Base-by-base conservation (phyloP, 768 basidiomycete species). In the Termitomyces sp. region DNA sequence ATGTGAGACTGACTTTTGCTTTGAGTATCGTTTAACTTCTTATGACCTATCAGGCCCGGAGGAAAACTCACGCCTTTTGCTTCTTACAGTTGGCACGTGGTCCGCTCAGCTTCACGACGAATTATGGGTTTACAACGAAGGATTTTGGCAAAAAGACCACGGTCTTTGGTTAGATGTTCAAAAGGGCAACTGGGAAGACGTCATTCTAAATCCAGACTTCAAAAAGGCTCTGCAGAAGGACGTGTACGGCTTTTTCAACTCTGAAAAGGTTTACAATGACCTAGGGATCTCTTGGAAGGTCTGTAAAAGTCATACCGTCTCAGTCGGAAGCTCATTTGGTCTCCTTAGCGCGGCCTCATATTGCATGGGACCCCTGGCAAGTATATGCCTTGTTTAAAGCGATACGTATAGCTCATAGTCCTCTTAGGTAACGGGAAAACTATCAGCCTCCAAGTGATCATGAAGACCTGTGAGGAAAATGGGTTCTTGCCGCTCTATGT, bases 221-320 rank as follows among this genome's bases (percentile, higher is more conserved):
- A 94, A 94, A 74, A 73, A 73, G 36, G 73, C 76, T 2, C 60
- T 95, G 24, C 80, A 86, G 72, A 86, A 89, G 65, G 93, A 94
- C 49, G 76, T 93, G 9, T 80, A 83, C 34, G 88, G 87, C 0
- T 95, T 95, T 76, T 93, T 92, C 70, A 75, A 79, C n/a, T 87
- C 88, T 0, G 84, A 91, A 65, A 66, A 77, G 54, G 73, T 88
- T 2, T 94, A 93, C 74, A 87, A 85, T 69, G 81, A 84, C 18
- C 76, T 93, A 3, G 79, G 79, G 1, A 89, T 93, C 57, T 87
- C 92, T 1, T 94, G 92, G 92, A 94, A 92, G 83, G 87, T 86
- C 63, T 9, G 37, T 6, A 9, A 44, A 7, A 49, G 12, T 15
- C 33, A 34, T 34, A 11, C 7, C 20, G 30, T 20, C 3, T 15